These are phyloP conservation scores for Stenogyne calaminthoides DNA, from an alignment of 305 asterid genomes.

Conservation along the genomic window DNA sequence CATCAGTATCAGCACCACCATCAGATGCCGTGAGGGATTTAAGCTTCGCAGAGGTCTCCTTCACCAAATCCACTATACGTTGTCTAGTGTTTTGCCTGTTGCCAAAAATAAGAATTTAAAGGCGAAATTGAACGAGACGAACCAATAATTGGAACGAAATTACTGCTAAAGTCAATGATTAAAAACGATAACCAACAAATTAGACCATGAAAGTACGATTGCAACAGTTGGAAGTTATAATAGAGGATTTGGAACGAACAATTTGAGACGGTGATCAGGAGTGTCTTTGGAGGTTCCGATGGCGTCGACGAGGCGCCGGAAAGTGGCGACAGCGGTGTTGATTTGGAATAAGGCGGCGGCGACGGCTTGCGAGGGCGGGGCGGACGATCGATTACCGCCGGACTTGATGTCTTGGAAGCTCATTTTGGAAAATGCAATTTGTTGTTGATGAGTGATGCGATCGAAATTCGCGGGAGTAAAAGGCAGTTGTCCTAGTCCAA, in stretches of 20 bases:
- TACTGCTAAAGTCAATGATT: neutral
- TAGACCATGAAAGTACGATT: neutral
- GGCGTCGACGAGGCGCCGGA: constrained; percentile 32
- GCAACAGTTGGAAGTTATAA: neutral
- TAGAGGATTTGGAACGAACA: neutral
- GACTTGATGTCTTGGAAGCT: constrained; percentile 29
- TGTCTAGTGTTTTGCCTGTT: constrained; percentile 24
- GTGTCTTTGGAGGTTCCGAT: constrained; percentile 33
- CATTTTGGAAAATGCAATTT: neutral
- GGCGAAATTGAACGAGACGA: neutral
- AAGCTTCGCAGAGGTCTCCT: constrained; percentile 29
- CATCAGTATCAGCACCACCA: constrained; percentile 8
- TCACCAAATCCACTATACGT: constrained; percentile 21
- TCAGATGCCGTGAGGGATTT: constrained; percentile 23
- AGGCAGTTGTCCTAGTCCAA: neutral
- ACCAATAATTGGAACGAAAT: neutral
- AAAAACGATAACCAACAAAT: neutral
- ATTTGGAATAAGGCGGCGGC: constrained; percentile 27
- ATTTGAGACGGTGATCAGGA: constrained; percentile 30
- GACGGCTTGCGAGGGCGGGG: constrained; percentile 14
- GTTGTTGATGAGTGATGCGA: neutral
- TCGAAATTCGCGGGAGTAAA: neutral
- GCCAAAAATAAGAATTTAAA: neutral
- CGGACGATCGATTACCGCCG: neutral
- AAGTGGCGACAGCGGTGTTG: constrained; percentile 31